Conservation (phyloP, 2,329 filamentous ascomycete species). For the Beauveria asiatica region DNA sequence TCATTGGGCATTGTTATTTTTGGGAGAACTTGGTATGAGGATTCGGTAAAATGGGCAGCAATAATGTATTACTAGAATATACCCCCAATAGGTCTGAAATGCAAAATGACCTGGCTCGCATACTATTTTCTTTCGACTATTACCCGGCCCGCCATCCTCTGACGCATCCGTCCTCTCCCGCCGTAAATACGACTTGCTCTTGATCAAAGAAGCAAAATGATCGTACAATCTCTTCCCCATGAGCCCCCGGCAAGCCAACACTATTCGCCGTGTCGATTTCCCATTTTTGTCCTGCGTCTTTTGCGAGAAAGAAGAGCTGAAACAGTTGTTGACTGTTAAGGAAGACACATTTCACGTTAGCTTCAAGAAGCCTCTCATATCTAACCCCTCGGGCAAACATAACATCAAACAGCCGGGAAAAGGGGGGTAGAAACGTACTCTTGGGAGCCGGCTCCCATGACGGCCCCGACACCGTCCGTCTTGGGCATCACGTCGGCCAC, state of each 20-base stretch:
- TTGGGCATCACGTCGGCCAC: constrained; percentile 58
- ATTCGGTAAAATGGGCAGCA: background rate
- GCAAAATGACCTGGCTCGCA: background rate
- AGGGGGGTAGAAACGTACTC: constrained; percentile 42
- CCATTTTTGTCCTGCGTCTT: constrained; percentile 40
- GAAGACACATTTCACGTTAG: background rate
- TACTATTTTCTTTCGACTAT: constrained; percentile 15
- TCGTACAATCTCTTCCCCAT: constrained; percentile 55
- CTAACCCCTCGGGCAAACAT: constrained; percentile 13
- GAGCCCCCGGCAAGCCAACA: constrained; percentile 53
- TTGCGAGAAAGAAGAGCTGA: constrained; percentile 51
- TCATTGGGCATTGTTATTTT: background rate
- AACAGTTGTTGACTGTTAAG: constrained; percentile 45
- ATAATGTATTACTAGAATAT: constrained; percentile 7
- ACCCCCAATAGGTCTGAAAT: background rate
- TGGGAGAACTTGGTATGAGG: background rate
- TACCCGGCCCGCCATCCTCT: constrained; percentile 43
- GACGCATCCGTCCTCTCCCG: constrained; percentile 49
- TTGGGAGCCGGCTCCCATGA: constrained; percentile 58
- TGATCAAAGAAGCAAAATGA: constrained; percentile 57
- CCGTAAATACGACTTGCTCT: constrained; percentile 49
- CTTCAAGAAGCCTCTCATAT: background rate
- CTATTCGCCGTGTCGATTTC: constrained; percentile 43
- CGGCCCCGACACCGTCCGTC: constrained; percentile 47
- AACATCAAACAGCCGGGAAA: background rate